phyloP scores from a whole-genome alignment of 2,329 filamentous ascomycete species.

The Monilinia laxa region DNA sequence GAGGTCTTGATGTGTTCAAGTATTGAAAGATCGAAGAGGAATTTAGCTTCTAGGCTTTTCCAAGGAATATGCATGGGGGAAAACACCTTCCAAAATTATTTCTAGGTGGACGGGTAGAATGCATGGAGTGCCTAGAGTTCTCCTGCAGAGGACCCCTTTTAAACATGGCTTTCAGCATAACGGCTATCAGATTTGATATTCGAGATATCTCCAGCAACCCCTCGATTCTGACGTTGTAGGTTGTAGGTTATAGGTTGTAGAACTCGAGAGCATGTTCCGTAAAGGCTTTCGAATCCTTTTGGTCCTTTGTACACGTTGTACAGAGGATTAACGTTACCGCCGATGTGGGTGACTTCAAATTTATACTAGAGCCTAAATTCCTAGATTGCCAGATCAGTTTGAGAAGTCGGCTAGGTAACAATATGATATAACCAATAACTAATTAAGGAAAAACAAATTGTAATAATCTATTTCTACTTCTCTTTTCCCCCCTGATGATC shows the following conservation, averaged over 20 bases:
- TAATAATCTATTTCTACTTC: neutral
- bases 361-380: neutral
- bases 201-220: neutral
- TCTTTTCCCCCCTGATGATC: slow-evolving; percentile 9
- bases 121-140: too few relatives aligned
- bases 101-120: neutral
- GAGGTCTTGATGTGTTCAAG: neutral
- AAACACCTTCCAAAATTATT: neutral
- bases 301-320: neutral
- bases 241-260: neutral
- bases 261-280: neutral
- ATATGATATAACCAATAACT: neutral
- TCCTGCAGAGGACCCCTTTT: neutral
- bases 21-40: neutral
- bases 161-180: neutral
- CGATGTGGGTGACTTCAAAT: neutral
- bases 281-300: neutral
- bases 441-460: neutral
- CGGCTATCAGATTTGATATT: neutral
- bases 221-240: neutral
- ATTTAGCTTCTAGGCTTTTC: slow-evolving; percentile 5
- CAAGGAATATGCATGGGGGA: neutral
- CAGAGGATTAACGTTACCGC: neutral
- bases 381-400: neutral
- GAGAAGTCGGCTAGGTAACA: neutral